A percentile compares a stretch with the other conserved stretches of the same genome.
Conservation (phyloP, 176 grass and related monocot species). For the Musa schizocarpa region DNA sequence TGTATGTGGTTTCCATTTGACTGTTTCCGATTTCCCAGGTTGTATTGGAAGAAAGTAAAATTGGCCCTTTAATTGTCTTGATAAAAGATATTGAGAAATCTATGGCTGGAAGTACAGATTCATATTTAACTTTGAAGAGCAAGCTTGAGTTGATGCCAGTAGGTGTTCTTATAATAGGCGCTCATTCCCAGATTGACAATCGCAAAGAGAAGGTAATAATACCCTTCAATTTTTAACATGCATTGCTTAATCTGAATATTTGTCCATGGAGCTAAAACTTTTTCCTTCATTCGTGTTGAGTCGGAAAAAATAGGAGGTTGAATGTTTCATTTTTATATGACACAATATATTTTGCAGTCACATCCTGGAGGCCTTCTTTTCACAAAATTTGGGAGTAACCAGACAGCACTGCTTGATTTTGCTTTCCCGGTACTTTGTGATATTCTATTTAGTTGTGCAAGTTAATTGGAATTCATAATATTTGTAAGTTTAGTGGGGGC, state of each 20-base stretch:
- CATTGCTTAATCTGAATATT: constrained; percentile 1
- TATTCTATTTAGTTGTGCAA: not conserved
- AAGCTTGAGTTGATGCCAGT: constrained; percentile 69
- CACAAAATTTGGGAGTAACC: constrained; percentile 80
- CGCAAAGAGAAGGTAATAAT: constrained; percentile 94
- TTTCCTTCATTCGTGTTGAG: too few relatives aligned
- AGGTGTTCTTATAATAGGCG: constrained; percentile 88
- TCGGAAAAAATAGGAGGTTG: not conserved
- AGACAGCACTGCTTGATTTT: constrained; percentile 84
- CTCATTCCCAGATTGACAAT: constrained; percentile 81
- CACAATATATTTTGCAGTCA: constrained; percentile 31
- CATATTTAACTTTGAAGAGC: constrained; percentile 59
- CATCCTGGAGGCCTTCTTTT: constrained; percentile 98
- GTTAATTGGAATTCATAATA: not conserved
- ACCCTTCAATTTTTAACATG: not conserved
- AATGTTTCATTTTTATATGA: constrained; percentile 3
- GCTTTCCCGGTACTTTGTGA: constrained; percentile 47
- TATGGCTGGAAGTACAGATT: constrained; percentile 72
- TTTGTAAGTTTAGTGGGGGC: not conserved
- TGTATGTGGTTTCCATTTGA: constrained; percentile 1
- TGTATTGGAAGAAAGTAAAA: constrained; percentile 84
- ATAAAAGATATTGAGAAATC: constrained; percentile 97
- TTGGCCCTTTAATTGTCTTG: constrained; percentile 75
- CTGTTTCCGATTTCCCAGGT: constrained; percentile 46
- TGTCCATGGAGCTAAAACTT: constrained; percentile 2